Percentiles rank a stretch among this genome's conserved stretches.
phyloP scores from a whole-genome alignment of 1,139 yeast genomes.

The Debaryomyces robertsiae region DNA sequence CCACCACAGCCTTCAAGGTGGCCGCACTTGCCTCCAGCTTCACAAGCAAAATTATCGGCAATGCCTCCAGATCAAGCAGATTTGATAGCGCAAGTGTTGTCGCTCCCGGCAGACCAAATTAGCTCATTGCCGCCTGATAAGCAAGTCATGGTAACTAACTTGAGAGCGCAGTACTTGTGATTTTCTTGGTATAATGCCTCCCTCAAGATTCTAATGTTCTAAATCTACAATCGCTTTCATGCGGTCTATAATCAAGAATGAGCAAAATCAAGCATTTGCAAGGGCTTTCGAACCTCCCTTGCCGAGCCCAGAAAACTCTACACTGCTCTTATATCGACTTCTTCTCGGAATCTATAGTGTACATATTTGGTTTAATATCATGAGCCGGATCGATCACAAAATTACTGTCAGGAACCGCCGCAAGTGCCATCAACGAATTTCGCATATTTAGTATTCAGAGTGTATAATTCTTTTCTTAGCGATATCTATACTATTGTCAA shows the following conservation, averaged over 20 bases:
- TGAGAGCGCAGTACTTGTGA: slow-evolving; percentile 58
- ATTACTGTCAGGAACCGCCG: slow-evolving; percentile 4
- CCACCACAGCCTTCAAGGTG: slow-evolving; percentile 40
- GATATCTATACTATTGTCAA: not conserved
- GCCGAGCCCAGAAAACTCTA: too few species aligned
- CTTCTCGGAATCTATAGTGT: too few species aligned
- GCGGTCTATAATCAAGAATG: too few species aligned
- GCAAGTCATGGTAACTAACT: slow-evolving; percentile 58
- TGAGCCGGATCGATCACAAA: not conserved
- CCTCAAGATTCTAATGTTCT: too few species aligned
- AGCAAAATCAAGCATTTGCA: too few species aligned
- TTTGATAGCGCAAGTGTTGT: slow-evolving; percentile 64
- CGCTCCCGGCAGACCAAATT: slow-evolving; percentile 58
- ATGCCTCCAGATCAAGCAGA: slow-evolving; percentile 62
- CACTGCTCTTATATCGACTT: too few species aligned
- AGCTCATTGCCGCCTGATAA: slow-evolving; percentile 60
- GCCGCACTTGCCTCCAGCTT: slow-evolving; percentile 51
- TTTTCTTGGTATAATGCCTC: too few species aligned
- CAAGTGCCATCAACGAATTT: slow-evolving; percentile 5
- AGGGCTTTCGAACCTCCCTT: too few species aligned
- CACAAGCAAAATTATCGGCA: slow-evolving; percentile 50
- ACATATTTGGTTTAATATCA: not conserved
- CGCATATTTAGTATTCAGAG: slow-evolving; percentile 1
- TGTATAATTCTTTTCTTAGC: not conserved
- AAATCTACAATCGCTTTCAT: too few species aligned